Evolutionary conservation across 768 basidiomycete species (phyloP), one percentile per base, ranked within the genome.

Genomic region (Mycena galopus): DNA sequence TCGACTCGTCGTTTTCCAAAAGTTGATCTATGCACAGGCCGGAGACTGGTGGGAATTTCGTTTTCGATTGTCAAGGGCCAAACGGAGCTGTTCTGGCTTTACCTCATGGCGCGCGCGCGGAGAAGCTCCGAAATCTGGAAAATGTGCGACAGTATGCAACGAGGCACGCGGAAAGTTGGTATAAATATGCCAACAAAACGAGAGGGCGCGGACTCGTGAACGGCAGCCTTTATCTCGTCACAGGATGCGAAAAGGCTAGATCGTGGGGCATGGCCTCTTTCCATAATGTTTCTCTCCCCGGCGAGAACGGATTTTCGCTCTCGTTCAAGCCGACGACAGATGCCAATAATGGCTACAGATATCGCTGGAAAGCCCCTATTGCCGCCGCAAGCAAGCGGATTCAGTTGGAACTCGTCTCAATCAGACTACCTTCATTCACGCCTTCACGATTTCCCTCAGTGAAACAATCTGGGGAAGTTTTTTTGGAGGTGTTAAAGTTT

Each of bases 31-130:
- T 17, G 19, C 33, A 42, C 60, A 55, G 64, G 1, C 10, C 21
- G 10, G 47, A 35, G 35, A 58, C 58, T n/a, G 58, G 64, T 2
- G 47, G 35, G 0, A 27, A 66, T 3, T 66, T 51, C 39, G 6
- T 29, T 17, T 72, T 72, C 42, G 12, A 21, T 16, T 66, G 71
- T 27, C 3, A 0, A 5, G 59, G 19, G 12, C 71, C 71, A 2
- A 42, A 64, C 21, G 76, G 78, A 3, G 78, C 76, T 21, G 47
- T 78, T 33, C 50, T 78, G 47, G 11, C 1, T 16, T 7, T 35
- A 42, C 72, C 3, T 30, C n/a, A n/a, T n/a, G n/a, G n/a, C n/a
- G n/a, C n/a, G n/a, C n/a, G n/a, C n/a, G n/a, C n/a, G n/a, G n/a
- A 32, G 42, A 73, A 77, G 37, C 53, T 69, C 4, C 7, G 63